These are phyloP conservation scores for Xylariaceae sp. DNA, from an alignment of 2,329 filamentous ascomycete species.

Conservation along the genomic window DNA sequence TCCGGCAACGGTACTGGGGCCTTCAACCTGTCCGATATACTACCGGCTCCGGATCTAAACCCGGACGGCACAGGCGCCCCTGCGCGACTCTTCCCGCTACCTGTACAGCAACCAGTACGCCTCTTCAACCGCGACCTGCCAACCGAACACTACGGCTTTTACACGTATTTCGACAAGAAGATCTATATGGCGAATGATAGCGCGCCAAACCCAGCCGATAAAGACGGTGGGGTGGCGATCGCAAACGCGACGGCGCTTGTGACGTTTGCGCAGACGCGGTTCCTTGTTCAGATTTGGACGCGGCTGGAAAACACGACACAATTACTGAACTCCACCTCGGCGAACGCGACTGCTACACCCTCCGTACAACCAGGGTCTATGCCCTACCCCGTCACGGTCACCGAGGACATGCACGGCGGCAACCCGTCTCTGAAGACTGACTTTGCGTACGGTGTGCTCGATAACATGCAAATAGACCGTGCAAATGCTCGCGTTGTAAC, in stretches of 20 bases:
- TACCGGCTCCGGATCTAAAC: conserved; percentile 68
- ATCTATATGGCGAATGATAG: conserved; percentile 69
- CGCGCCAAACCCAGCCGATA: conserved; percentile 50
- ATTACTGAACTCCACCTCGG: conserved; percentile 44
- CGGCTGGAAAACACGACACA: conserved; percentile 51
- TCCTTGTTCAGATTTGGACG: conserved; percentile 72
- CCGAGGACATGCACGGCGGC: conserved; percentile 68
- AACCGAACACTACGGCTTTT: conserved; percentile 92
- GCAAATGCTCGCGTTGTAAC: conserved; percentile 52
- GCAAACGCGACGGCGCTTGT: conserved; percentile 61
- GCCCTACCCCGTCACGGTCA: conserved; percentile 67
- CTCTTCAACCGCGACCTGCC: conserved; percentile 82
- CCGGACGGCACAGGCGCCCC: conserved; percentile 74
- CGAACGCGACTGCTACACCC: conserved; percentile 9
- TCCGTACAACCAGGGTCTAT: conserved; percentile 61
- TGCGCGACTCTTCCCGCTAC: conserved; percentile 73
- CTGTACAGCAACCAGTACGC: conserved; percentile 77
- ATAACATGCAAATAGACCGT: conserved; percentile 51
- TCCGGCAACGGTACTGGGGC: conserved; percentile 35
- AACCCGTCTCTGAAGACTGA: conserved; percentile 57
- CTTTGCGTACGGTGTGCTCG: conserved; percentile 59
- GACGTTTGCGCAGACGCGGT: conserved; percentile 65
- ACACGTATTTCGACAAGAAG: conserved; percentile 86
- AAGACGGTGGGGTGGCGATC: conserved; percentile 60
- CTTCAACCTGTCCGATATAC: conserved; percentile 56